phyloP scores from a whole-genome alignment of 345 rosid species.

The Eucalyptus victrix region DNA sequence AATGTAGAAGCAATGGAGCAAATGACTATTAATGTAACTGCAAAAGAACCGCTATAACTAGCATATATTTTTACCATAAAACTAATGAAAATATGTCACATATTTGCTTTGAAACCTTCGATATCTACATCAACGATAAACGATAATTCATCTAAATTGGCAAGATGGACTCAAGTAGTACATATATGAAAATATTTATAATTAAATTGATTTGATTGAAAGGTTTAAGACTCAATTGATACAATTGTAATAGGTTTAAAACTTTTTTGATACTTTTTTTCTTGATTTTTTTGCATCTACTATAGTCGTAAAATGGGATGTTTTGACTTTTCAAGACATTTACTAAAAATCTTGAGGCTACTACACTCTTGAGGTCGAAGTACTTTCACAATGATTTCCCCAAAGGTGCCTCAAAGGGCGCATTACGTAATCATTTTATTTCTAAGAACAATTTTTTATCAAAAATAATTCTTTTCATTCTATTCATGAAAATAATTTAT shows the following conservation, averaged over 20 bases:
- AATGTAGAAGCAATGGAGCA: background rate
- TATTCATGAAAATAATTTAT: accelerated
- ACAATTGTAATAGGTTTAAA: accelerated
- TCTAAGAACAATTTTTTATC: accelerated
- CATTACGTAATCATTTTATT: accelerated
- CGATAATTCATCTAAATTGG: too few species aligned
- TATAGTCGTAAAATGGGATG: background rate
- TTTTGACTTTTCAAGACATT: background rate
- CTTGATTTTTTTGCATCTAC: too few species aligned
- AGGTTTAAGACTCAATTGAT: accelerated
- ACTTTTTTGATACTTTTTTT: too few species aligned
- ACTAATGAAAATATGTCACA: background rate
- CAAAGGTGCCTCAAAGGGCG: background rate
- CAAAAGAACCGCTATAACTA: background rate
- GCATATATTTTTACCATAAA: too few species aligned
- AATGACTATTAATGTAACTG: background rate
- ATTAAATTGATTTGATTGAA: too few species aligned
- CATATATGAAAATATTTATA: too few species aligned
- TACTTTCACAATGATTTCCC: too few species aligned
- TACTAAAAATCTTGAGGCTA: too few species aligned
- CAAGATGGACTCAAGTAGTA: too few species aligned
- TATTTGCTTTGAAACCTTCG: too few species aligned
- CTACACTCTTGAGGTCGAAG: accelerated
- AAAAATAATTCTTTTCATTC: accelerated
- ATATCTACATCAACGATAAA: too few species aligned